Evolutionary conservation across 176 grass and related monocot genomes (phyloP), one percentile per base, ranked within the genome.

Genomic region (Aegilops tauschii): DNA sequence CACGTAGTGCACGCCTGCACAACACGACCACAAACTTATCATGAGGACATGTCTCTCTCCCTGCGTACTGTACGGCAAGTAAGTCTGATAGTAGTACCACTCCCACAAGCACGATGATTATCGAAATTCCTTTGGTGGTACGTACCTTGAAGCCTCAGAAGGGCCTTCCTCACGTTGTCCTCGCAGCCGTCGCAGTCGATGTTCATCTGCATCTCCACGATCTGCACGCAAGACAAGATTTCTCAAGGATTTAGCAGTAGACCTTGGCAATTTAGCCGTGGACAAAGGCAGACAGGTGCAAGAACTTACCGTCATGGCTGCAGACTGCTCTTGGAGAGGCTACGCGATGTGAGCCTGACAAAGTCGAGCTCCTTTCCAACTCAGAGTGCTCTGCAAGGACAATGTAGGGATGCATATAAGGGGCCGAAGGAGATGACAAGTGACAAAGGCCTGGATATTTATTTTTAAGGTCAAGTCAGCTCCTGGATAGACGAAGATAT

Each of bases 181-280:
- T 92, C 93, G 74, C 96, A 98, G 25, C 93, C 96, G 49, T 85
- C 73, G 71, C 96, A 98, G 88, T 95, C 93, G 50, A 95, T 88
- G 76, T 87, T 92, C 84, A 94, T 85, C 54, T 85, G 91, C 88
- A 98, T 65, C 88, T 95, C 96, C 58, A 98, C 86, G 61, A 92
- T 87, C 91, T 98, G 69, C 87, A 39, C 34, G 30, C 21, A 32
- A 66, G 1, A 23, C 2, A 12, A 71, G 12, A 39, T 61, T 66
- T 23, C n/a, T 14, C 3, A 72, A 17, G 20, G 21, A 62, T 23
- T 69, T 11, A 13, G 8, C 27, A 35, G 4, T 13, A 31, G 49
- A 13, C 25, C 10, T 16, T 32, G 16, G 16, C 67, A 40, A 59
- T 59, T 59, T 9, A 59, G 54, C 2, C 18, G 17, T 21, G 54